phyloP scores from a whole-genome alignment of 352 stramenopile genomes.

The Phytophthora idaei region DNA sequence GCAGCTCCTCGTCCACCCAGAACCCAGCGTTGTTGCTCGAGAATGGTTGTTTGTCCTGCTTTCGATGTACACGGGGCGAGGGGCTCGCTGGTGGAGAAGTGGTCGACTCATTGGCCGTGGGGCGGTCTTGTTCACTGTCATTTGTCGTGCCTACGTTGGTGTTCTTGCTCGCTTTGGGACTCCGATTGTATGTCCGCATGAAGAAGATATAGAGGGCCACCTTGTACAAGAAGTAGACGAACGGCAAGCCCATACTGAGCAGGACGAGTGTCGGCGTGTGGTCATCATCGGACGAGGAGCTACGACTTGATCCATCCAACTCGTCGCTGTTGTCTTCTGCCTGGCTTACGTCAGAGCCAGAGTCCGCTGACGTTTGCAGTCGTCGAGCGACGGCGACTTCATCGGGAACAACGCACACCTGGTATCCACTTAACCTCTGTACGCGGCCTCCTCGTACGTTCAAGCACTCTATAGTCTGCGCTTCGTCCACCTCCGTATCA shows the following conservation, averaged over 20 bases:
- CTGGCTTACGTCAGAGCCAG: slow-evolving; percentile 3
- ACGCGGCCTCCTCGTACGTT: slow-evolving; percentile 17
- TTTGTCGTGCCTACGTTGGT: slow-evolving; percentile 9
- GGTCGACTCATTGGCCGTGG: slow-evolving; percentile 36
- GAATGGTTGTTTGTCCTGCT: slow-evolving; percentile 28
- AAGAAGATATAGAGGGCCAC: slow-evolving; percentile 45
- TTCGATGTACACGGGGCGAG: slow-evolving; percentile 19
- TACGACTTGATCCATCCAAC: slow-evolving; percentile 1
- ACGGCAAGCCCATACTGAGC: slow-evolving; percentile 38
- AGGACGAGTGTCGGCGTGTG: slow-evolving; percentile 39
- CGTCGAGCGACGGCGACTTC: slow-evolving; percentile 16
- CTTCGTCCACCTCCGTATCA: background rate
- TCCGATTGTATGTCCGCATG: slow-evolving; percentile 30
- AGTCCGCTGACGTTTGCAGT: slow-evolving; percentile 10
- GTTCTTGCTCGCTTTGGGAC: background rate
- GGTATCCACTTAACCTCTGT: slow-evolving; percentile 13
- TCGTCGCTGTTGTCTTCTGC: slow-evolving; percentile 7
- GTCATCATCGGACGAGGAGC: slow-evolving; percentile 9
- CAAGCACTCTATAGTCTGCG: slow-evolving; percentile 9
- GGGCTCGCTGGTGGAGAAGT: slow-evolving; percentile 29
- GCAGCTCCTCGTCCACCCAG: slow-evolving; percentile 73
- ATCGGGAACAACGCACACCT: slow-evolving; percentile 31
- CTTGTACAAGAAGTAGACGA: slow-evolving; percentile 52
- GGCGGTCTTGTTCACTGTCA: slow-evolving; percentile 27
- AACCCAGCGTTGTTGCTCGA: slow-evolving; percentile 51